Evolutionary conservation across 2,329 filamentous ascomycete genomes (phyloP).

Genomic region (Lachnellula subtilissima): DNA sequence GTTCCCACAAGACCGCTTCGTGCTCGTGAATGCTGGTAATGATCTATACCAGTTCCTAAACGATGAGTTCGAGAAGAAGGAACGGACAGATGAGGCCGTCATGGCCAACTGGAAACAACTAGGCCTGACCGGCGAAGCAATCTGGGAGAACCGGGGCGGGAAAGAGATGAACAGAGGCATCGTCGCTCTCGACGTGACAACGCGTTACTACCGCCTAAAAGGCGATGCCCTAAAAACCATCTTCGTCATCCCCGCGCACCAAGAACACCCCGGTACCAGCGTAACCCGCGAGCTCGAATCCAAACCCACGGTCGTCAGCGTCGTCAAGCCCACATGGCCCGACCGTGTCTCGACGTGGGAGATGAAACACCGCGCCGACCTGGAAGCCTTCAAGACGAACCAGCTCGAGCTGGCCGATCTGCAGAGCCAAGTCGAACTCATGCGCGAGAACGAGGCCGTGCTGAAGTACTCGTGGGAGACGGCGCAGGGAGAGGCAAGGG

Average conservation of each 20-base stretch:
- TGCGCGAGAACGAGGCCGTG: background rate
- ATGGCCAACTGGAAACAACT: constrained; percentile 33
- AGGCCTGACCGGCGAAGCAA: constrained; percentile 39
- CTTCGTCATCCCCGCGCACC: constrained; percentile 49
- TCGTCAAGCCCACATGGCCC: constrained; percentile 29
- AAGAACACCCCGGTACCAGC: constrained; percentile 41
- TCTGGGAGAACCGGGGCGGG: constrained; percentile 16
- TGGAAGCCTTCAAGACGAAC: constrained; percentile 14
- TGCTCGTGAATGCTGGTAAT: constrained; percentile 51
- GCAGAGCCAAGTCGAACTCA: constrained; percentile 1
- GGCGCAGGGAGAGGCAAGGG: background rate
- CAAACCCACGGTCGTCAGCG: constrained; percentile 36
- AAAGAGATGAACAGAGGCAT: constrained; percentile 35
- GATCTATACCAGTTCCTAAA: constrained; percentile 46
- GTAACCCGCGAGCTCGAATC: constrained; percentile 43
- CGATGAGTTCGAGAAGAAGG: constrained; percentile 36
- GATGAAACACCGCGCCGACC: constrained; percentile 17
- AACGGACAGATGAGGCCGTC: constrained; percentile 35
- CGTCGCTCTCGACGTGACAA: constrained; percentile 44
- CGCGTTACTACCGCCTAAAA: constrained; percentile 49
- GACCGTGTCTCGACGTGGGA: constrained; percentile 26
- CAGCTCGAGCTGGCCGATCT: background rate
- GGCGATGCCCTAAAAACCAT: constrained; percentile 39
- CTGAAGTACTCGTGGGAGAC: background rate
- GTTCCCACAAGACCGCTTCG: constrained; percentile 51